Evolutionary conservation across 78 protist species (phyloP), one percentile per base, ranked within the genome.

Genomic region (Dictyostelium discoideum): DNA sequence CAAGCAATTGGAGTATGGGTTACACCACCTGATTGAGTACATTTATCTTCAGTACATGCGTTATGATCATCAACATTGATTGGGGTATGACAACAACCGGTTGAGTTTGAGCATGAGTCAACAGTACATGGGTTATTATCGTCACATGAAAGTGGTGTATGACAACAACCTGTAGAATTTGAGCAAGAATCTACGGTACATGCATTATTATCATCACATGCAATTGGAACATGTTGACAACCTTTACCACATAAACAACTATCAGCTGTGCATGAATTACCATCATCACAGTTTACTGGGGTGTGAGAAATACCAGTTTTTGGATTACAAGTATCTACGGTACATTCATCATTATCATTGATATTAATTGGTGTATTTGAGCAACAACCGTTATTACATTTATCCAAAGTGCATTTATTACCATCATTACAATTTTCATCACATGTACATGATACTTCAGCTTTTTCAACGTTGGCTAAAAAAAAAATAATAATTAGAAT

Each of bases 361-460:
- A 14, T 10, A 29, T 50, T 37, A 32, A 79, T 39, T 79, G 67
- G 85, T 5, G 60, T 79, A 13, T 57, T 9, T 79, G 16, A 3
- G 37, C 85, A 79, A n/a, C 88, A 48, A 42, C 77, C 77, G 4
- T 50, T 85, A 5, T 82, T 84, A 84, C 95, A 92, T 32, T 18
- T 63, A 73, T 92, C 95, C n/a, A 37, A 6, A 13, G 95, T 92
- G 44, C 95, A 92, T n/a, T 13, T 18, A 73, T 92, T 83, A n/a
- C 67, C 29, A 77, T 92, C 95, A 76, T 82, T 54, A 5, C 93
- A 87, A 63, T 76, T 76, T 83, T 69, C 77, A 26, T 69, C 77
- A 26, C 77, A 69, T 8, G 77, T 69, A 69, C 77, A 69, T 10
- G 39, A n/a, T 10, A 29, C 39, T 10, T 24, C 77, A 18, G n/a